Base-by-base conservation (phyloP, 1,284 basidiomycete genomes). In the Boletus semigastroideus region DNA sequence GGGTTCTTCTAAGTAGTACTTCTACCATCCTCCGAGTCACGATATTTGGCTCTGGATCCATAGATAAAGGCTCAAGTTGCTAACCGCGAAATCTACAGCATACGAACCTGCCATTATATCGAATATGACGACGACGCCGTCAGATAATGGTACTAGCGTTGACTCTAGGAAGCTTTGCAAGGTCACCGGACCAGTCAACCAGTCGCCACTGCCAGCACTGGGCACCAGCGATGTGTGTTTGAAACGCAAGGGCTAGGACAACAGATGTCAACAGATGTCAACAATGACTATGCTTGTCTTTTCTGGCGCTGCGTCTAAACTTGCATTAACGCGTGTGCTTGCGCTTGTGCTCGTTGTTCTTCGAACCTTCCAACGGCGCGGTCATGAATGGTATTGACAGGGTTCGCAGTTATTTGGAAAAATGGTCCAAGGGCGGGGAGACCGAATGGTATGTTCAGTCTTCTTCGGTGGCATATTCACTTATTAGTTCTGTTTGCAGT, bases 341-440 rank as follows among this genome's bases (percentile, higher is more conserved):
- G 51, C 39, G 45, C 68, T 56, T 37, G 55, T 58, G 47, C 53
- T 61, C 51, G 51, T 37, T 49, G 43, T 49, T 47, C 27, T 42
- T 34, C 52, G 17, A 37, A 48, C 49, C 27, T 49, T 53, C 12
- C 30, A 43, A 56, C 48, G 46, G 57, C 39, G 22, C 36, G 58
- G 60, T 38, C 57, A 84, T 84, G 83, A 75, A 84, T 58, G 73
- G 81, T 53, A 71, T 83, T 30, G 69, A 70, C 46, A 76, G 57
- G 51, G 74, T 83, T 39, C 72, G 72, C 49, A 64, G 61, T n/a
- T 80, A 69, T 64, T 51, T 84, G 30, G 67, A 70, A 51, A 73
- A 59, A 17, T 88, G 86, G 86, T 66, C 69, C 27, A 77, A 69
- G 53, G 78, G 77, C 45, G 86, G 86, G 31, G 79, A 82, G 55